A percentile compares a stretch with the other conserved stretches of the same genome.
These are phyloP conservation scores for Solanum virginianum DNA, from an alignment of 257 asterid genomes.

Conservation along the genomic window DNA sequence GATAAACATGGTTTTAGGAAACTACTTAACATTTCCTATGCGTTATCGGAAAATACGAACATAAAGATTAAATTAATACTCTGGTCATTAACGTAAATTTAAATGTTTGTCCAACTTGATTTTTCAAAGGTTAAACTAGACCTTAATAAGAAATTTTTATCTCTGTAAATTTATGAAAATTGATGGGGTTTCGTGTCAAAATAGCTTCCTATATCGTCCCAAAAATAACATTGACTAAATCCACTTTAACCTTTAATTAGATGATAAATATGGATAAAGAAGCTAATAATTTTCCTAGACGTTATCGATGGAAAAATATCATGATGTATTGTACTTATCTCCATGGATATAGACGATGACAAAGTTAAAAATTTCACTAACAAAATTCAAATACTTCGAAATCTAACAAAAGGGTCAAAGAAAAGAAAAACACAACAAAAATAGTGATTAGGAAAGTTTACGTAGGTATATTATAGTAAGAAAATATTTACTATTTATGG, in stretches of 20 bases:
- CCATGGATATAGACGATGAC: too few species aligned
- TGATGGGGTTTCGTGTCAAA: neutral
- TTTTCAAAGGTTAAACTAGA: neutral
- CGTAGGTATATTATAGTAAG: too few species aligned
- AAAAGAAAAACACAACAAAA: too few species aligned
- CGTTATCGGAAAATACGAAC: neutral
- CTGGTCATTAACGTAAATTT: neutral
- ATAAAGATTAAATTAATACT: neutral
- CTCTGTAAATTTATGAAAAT: too few species aligned
- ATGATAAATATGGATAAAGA: neutral
- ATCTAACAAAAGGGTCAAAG: too few species aligned
- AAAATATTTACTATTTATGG: too few species aligned
- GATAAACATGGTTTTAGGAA: too few species aligned
- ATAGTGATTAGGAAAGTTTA: too few species aligned
- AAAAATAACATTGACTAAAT: neutral
- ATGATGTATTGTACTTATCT: too few species aligned
- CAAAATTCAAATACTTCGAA: too few species aligned
- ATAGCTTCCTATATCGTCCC: neutral
- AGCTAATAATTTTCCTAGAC: neutral
- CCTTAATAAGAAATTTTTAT: neutral
- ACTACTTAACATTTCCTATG: neutral
- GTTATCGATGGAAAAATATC: neutral
- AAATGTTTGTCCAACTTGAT: neutral
- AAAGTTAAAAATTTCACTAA: too few species aligned
- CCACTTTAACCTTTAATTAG: too few species aligned